Base-by-base conservation (phyloP, 257 asterid genomes). In the Solanum ossicruentum region DNA sequence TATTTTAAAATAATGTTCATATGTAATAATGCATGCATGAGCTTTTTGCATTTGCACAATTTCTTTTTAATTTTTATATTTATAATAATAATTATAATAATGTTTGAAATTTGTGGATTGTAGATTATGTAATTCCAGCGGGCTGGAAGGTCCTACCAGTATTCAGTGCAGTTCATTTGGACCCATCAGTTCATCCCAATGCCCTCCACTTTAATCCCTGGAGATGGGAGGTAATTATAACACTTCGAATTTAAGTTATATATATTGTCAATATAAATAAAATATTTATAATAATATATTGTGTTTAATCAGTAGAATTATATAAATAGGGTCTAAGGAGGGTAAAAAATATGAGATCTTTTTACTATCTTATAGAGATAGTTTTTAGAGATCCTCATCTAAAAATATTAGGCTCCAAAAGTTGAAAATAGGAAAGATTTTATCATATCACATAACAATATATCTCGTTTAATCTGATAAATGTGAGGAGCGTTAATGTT, bases 111-210 rank as follows among this genome's bases (percentile, higher is more conserved):
- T 57, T 75, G 21, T 75, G 61, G 23, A 13, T 15, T 45, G 83
- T 69, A 93, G 97, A 87, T 87, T 91, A 91, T 87, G 87, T 92
- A 66, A 93, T 93, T 86, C 98, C 98, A 83, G 90, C 94, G 10
- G 98, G 98, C 28, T 93, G 98, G 98, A 91, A 92, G 94, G 98
- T 93, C 89, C 92, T 93, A 88, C 96, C 98, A 8, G 89, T 93
- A 56, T 91, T 93, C 77, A 92, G 95, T 72, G 98, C 95, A 56
- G 96, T 93, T 87, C 98, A 93, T 84, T 91, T 92, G 73, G 96
- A 93, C 88, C 93, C 94, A 84, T 86, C 92, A 20, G 84, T 91
- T 79, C 98, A 93, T 88, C 86, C 89, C 2, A 86, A 86, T 82
- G 88, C 96, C 66, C 86, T 89, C 61, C 88, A 85, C 28, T 92